Evolutionary conservation across 1,284 basidiomycete genomes (phyloP).

Genomic region (Cryptococcus maquisensis): DNA sequence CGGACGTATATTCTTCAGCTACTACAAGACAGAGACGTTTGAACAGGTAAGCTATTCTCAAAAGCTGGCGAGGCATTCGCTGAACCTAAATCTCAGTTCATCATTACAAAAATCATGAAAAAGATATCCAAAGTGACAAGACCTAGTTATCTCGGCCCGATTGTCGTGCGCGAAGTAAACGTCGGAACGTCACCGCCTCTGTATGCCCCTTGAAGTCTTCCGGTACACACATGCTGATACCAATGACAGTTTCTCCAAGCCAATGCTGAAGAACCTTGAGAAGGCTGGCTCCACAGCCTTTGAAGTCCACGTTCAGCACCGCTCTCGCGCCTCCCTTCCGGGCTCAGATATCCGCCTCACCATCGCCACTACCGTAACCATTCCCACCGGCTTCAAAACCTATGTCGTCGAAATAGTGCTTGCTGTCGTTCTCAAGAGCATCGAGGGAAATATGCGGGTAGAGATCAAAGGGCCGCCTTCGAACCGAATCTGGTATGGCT

Average conservation of each 20-base stretch:
- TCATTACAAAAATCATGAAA: slow-evolving; percentile 85
- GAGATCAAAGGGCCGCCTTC: slow-evolving; percentile 93
- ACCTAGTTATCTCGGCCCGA: slow-evolving; percentile 77
- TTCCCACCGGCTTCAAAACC: slow-evolving; percentile 73
- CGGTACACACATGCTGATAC: slow-evolving; percentile 5
- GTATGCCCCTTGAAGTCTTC: slow-evolving; percentile 33
- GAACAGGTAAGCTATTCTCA: slow-evolving; percentile 54
- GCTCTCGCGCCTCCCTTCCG: slow-evolving; percentile 20
- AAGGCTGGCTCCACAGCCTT: slow-evolving; percentile 86
- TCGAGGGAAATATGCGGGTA: slow-evolving; percentile 86
- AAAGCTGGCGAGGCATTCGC: neutral
- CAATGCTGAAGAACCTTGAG: slow-evolving; percentile 94
- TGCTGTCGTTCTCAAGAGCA: slow-evolving; percentile 73
- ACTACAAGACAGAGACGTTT: slow-evolving; percentile 75
- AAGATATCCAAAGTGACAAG: slow-evolving; percentile 87
- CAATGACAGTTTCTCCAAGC: slow-evolving; percentile 68
- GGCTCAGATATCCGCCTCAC: slow-evolving; percentile 85
- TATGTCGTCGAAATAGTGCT: slow-evolving; percentile 85
- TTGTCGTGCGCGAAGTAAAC: slow-evolving; percentile 82
- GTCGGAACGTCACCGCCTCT: slow-evolving; percentile 70
- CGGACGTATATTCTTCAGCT: slow-evolving; percentile 86
- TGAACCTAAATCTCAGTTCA: slow-evolving; percentile 52
- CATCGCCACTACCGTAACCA: slow-evolving; percentile 73
- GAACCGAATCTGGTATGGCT: slow-evolving; percentile 95
- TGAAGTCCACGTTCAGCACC: slow-evolving; percentile 76